Base-by-base conservation (phyloP, 129 eudicot species). In the Deinandra increscens region DNA sequence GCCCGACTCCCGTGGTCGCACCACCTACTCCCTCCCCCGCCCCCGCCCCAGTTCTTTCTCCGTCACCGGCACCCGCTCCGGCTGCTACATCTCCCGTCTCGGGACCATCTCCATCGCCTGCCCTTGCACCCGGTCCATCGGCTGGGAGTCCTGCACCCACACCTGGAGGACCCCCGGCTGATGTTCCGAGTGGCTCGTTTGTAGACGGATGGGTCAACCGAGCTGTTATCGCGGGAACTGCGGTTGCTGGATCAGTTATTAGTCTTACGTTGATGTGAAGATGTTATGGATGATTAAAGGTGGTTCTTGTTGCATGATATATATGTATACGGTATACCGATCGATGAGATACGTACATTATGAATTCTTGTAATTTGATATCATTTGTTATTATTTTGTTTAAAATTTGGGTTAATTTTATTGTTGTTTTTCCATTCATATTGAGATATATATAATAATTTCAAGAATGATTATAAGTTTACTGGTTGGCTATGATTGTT, bases 251-350 rank as follows among this genome's bases (percentile, higher is more conserved):
- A 19, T 76, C 83, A 1, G 76, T 82, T 60, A 69, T 84, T 34
- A 81, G 82, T 46, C 54, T 73, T 44, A 61, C 83, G 13, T 64
- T 84, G 80, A 73, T 84, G 85, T 84, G 68, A 68, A 68, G 73
- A 22, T 0, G 13, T 43, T 0, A 3, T 38, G 66, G 22, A n/a
- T n/a, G n/a, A n/a, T n/a, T 56, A 42, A 72, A 18, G 69, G 46
- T 44, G 10, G 20, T 54, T 38, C 18, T 29, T 59, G 44, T 49
- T 50, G 63, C 4, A n/a, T n/a, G n/a, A n/a, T n/a, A n/a, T n/a
- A n/a, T n/a, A n/a, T n/a, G n/a, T n/a, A n/a, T n/a, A n/a, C n/a
- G n/a, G n/a, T 26, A 26, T 26, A 26, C 3, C 31, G 31, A 26
- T 26, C 31, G 31, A 26, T 71, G 69, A 38, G 15, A 72, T 54